Evolutionary conservation across 768 basidiomycete species (phyloP).

Genomic region (Guyanaporus albipodus): DNA sequence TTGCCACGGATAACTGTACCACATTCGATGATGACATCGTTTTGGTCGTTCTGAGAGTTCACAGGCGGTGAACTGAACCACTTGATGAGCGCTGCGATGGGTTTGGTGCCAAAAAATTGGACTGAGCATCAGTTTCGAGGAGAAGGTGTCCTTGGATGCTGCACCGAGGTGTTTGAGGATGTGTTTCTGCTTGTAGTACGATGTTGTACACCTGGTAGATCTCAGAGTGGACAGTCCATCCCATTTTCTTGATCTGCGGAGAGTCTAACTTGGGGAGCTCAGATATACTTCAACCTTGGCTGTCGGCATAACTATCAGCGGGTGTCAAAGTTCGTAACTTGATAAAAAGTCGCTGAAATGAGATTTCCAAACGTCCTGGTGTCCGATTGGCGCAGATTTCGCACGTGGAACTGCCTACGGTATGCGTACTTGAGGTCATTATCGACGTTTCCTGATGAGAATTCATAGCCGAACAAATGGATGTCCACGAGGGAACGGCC

Average conservation of each 20-base stretch:
- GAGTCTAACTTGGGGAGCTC: not conserved
- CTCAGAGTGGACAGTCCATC: too few relatives aligned
- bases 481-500: constrained; percentile 77
- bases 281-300: too few relatives aligned
- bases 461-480: constrained; percentile 71
- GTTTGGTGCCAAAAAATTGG: not conserved
- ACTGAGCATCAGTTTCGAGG: not conserved
- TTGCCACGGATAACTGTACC: not conserved
- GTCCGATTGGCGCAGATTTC: constrained; percentile 56
- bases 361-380: too few relatives aligned
- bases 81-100: not conserved
- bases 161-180: not conserved
- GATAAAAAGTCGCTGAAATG: too few relatives aligned
- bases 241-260: not conserved
- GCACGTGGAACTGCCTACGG: constrained; percentile 76
- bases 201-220: not conserved
- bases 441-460: too few relatives aligned
- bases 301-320: too few relatives aligned
- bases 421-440: too few relatives aligned
- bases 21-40: not conserved
- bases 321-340: too few relatives aligned
- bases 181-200: not conserved
- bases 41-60: not conserved
- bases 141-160: not conserved
- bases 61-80: not conserved